phyloP scores from a whole-genome alignment of 2,329 filamentous ascomycete genomes.

The Endocalyx cinctus region DNA sequence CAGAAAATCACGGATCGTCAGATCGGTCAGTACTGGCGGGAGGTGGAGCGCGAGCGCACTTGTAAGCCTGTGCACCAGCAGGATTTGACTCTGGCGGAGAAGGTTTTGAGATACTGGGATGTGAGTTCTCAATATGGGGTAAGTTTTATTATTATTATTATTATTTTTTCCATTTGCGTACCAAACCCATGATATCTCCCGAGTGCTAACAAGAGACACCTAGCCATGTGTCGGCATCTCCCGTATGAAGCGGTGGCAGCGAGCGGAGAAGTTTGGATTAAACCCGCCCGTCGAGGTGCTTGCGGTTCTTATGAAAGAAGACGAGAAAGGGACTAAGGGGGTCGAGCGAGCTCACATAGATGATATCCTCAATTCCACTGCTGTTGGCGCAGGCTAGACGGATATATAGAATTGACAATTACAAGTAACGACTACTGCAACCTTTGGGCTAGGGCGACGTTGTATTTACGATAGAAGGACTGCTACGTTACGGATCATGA shows the following conservation, averaged over 20 bases:
- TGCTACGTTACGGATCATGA: no score
- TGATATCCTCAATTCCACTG: constrained; percentile 51
- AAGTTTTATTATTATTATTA: constrained; percentile 39
- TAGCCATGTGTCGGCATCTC: constrained; percentile 86
- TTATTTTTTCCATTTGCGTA: not conserved
- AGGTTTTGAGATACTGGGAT: constrained; percentile 87
- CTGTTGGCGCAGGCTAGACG: constrained; percentile 28
- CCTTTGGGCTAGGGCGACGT: no score
- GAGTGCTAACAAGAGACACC: not conserved
- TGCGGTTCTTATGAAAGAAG: constrained; percentile 73
- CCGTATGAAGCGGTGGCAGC: constrained; percentile 79
- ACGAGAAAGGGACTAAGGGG: constrained; percentile 47
- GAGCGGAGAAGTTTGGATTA: constrained; percentile 78
- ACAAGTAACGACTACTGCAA: no score
- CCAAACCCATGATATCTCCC: constrained; percentile 9
- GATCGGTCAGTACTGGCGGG: constrained; percentile 73
- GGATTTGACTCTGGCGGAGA: constrained; percentile 69
- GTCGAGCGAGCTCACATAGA: constrained; percentile 72
- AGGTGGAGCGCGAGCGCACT: constrained; percentile 63
- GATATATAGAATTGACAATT: no score
- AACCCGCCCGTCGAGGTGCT: constrained; percentile 86
- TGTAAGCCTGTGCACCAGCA: constrained; percentile 74
- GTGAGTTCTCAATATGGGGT: constrained; percentile 88
- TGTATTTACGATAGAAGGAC: no score
- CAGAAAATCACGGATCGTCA: constrained; percentile 61